These are phyloP conservation scores for Gossypium trilobum DNA, from an alignment of 441 rosid genomes.

Conservation along the genomic window DNA sequence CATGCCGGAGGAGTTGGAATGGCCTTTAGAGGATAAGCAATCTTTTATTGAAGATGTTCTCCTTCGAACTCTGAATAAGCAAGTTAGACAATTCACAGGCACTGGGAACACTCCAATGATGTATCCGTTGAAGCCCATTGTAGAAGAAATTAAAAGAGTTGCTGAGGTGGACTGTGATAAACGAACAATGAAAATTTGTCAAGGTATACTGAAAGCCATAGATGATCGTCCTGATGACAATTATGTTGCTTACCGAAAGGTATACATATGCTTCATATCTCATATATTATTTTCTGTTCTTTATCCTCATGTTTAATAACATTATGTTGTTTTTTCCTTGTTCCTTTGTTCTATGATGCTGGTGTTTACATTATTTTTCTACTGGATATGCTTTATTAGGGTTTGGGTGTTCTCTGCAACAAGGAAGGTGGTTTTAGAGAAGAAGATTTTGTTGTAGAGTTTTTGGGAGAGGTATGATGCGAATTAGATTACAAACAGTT, in stretches of 20 bases:
- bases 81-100: constrained; percentile 82
- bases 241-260: constrained; percentile 97
- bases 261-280: constrained; percentile 22
- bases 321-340: neutral
- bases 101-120: constrained; percentile 88
- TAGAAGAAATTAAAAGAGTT: constrained; percentile 70
- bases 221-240: constrained; percentile 84
- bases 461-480: constrained; percentile 89
- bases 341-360: constrained; percentile 13
- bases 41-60: constrained; percentile 78
- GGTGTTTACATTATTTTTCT: constrained; percentile 14
- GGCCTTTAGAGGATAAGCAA: constrained; percentile 74
- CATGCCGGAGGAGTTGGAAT: constrained; percentile 85
- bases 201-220: constrained; percentile 72
- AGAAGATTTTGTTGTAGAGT: constrained; percentile 97
- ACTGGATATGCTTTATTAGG: constrained; percentile 44
- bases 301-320: neutral
- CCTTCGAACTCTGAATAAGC: constrained; percentile 73
- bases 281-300: neutral
- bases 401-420: constrained; percentile 98
- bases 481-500: constrained; percentile 11
- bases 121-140: constrained; percentile 65
- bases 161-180: constrained; percentile 66
- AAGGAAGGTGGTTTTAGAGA: constrained; percentile 84
- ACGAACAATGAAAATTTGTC: constrained; percentile 61